A percentile compares a stretch with the other conserved stretches of the same genome.
phyloP scores from a whole-genome alignment of 2,329 filamentous ascomycete species.

The Dothideomycetes sp. region DNA sequence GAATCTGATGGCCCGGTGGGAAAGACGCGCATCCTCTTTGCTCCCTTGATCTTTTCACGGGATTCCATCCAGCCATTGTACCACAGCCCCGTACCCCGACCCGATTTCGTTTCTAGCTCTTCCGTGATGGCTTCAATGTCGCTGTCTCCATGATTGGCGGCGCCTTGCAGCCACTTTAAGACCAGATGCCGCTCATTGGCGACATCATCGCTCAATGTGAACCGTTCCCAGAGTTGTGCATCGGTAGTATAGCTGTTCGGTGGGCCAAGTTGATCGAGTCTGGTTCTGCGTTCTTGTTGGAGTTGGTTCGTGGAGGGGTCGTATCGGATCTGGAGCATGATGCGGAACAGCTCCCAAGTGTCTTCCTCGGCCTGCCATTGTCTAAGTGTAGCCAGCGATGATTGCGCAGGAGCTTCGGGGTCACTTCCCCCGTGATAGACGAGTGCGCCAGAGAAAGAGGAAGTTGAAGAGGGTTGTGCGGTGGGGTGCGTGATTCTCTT shows the following conservation, averaged over 20 bases:
- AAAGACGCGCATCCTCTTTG: conserved; percentile 64
- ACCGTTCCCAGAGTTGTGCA: conserved; percentile 60
- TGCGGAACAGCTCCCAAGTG: conserved; percentile 78
- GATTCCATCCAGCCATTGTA: conserved; percentile 90
- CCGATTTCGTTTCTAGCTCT: conserved; percentile 56
- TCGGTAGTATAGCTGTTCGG: conserved; percentile 48
- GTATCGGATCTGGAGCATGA: conserved; percentile 60
- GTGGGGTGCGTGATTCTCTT: conserved; percentile 7
- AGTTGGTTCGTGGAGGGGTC: conserved; percentile 31
- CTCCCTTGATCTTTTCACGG: conserved; percentile 76
- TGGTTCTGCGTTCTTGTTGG: conserved; percentile 25
- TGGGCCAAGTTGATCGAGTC: conserved; percentile 25
- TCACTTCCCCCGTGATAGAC: conserved; percentile 11
- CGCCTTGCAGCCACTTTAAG: conserved; percentile 77
- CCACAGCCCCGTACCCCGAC: conserved; percentile 67
- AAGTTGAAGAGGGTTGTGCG: background rate
- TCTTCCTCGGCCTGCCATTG: conserved; percentile 75
- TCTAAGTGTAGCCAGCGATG: conserved; percentile 47
- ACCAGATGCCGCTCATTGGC: conserved; percentile 73
- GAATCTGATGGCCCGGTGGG: conserved; percentile 40
- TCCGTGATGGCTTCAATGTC: conserved; percentile 68
- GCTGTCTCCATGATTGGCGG: conserved; percentile 56
- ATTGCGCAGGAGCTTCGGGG: conserved; percentile 7
- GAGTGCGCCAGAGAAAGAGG: background rate
- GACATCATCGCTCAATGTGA: conserved; percentile 61